A percentile compares a stretch with the other conserved stretches of the same genome.
phyloP scores from a whole-genome alignment of 1,284 basidiomycete species.

The Cutaneotrichosporon sp. region DNA sequence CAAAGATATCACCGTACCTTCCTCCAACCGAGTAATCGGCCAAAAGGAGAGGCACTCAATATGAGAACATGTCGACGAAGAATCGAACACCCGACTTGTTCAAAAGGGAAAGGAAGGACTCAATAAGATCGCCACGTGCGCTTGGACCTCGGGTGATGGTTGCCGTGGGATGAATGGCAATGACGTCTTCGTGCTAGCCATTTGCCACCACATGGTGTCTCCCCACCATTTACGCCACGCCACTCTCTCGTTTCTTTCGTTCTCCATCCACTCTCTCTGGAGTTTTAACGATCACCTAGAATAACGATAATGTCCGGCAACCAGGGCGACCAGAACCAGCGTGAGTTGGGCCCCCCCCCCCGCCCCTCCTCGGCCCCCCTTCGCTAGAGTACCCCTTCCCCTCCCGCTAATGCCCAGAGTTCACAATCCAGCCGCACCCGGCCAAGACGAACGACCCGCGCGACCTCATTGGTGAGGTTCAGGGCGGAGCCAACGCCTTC shows the following conservation, averaged over 20 bases:
- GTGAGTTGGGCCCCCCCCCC: neutral
- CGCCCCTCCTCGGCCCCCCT: neutral
- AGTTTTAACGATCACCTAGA: neutral
- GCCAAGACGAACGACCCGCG: slow-evolving; percentile 54
- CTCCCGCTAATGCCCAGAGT: slow-evolving; percentile 23
- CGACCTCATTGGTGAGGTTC: slow-evolving; percentile 43
- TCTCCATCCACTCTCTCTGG: neutral
- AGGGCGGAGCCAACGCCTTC: slow-evolving; percentile 42
- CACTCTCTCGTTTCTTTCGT: neutral
- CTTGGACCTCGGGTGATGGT: no score
- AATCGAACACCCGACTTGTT: no score
- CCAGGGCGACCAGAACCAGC: slow-evolving; percentile 3
- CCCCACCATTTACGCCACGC: neutral
- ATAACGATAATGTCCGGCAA: neutral
- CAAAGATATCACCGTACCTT: no score
- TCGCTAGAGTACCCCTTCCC: neutral
- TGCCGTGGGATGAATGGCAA: no score
- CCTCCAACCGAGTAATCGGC: no score
- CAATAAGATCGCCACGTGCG: no score
- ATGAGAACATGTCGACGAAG: no score
- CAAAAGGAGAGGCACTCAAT: no score
- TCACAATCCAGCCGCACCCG: slow-evolving; percentile 55
- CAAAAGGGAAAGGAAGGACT: no score
- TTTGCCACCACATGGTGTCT: neutral
- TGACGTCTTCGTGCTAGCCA: no score